Conservation (phyloP, 192 early-diverging fungal genomes). For the Coemansia sp. region DNA sequence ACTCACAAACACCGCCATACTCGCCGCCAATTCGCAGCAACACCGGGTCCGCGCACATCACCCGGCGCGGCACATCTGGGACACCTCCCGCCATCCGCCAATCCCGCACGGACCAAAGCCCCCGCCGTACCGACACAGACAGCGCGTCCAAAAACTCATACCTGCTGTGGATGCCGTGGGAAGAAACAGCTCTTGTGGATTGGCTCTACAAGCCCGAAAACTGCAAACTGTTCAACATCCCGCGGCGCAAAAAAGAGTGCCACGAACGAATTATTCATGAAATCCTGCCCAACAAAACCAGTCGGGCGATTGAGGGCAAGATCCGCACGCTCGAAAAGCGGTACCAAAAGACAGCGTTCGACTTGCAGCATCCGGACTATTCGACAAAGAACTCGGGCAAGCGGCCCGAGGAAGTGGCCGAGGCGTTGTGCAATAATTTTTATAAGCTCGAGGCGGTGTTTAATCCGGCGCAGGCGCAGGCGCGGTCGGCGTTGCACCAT, state of each 20-base stretch:
- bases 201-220: conserved; percentile 51
- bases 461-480: conserved; percentile 21
- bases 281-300: conserved; percentile 46
- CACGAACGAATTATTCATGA: conserved; percentile 52
- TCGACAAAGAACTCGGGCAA: conserved; percentile 32
- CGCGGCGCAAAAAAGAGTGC: conserved; percentile 53
- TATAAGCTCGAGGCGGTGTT: conserved; percentile 45
- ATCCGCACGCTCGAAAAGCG: conserved; percentile 52
- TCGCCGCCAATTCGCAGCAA: conserved; percentile 15
- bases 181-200: conserved; percentile 41
- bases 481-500: conserved; percentile 3
- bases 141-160: conserved; percentile 28
- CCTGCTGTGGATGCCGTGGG: conserved; percentile 50
- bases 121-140: not conserved
- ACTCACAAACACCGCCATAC: conserved; percentile 14
- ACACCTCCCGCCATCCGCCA: conserved; percentile 38
- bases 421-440: conserved; percentile 39
- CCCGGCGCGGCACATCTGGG: not conserved
- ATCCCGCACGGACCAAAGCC: conserved; percentile 23
- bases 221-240: conserved; percentile 49
- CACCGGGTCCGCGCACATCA: conserved; percentile 4
- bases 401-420: conserved; percentile 40
- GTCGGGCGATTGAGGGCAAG: conserved; percentile 53
- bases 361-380: conserved; percentile 35
- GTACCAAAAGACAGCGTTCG: conserved; percentile 31